Base-by-base conservation (phyloP, 208 protist species). In the Leishmania tarentolae region DNA sequence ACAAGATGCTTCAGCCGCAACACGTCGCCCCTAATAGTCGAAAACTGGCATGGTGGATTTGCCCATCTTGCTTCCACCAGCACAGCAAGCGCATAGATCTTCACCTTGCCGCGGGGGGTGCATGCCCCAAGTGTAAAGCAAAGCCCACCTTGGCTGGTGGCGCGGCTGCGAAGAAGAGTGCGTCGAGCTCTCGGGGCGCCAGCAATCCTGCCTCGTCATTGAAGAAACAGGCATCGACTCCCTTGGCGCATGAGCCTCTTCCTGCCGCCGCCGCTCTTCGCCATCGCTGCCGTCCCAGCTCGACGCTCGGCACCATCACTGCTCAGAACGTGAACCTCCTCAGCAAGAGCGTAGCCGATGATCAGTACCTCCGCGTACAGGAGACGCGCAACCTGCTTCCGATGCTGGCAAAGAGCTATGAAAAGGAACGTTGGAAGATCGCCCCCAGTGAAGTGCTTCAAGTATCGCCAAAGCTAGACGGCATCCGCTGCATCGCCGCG, bases 381-480 rank as follows among this genome's bases (percentile, higher is more conserved):
- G 94, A 95, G 69, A 88, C 75, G 28, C 91, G 92, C n/a, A 95
- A 94, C 76, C 70, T 97, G 21, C 87, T 90, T 76, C 94, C 94
- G n/a, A 97, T 97, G 94, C 90, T 97, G 19, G 94, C 94, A 46
- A 91, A 94, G 80, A 94, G 85, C 84, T 96, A 86, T 80, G 85
- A 90, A 17, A 93, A 95, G 56, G 91, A 95, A 70, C 42, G 37
- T 15, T 61, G 78, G 28, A 92, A 90, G 82, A 96, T 96, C 78
- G 81, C 66, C 2, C 61, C 77, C 5, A 76, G 80, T 17, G 94
- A 96, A 70, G 44, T 85, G 68, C 31, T 97, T 28, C 84, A 81
- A 21, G 91, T 95, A 42, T 98, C 95, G 9, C 95, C 95, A 2
- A 98, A 98, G 87, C 89, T 98, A 28, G 95, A 98, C 63, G 95